phyloP scores from a whole-genome alignment of 2,329 filamentous ascomycete species.

The Fusarium hostae region DNA sequence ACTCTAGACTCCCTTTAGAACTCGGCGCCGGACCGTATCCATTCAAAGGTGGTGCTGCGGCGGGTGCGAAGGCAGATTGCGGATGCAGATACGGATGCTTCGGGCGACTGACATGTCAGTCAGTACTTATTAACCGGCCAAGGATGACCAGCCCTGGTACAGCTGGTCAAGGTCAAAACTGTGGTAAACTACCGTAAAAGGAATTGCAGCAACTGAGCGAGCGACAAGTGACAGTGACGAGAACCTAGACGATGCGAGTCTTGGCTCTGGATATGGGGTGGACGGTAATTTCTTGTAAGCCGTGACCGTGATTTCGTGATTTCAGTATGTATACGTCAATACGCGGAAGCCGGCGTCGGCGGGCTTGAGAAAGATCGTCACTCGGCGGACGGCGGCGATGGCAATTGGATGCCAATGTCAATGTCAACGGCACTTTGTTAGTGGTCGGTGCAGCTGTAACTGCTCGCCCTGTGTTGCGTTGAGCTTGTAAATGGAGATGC shows the following conservation, averaged over 20 bases:
- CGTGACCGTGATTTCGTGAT: slow-evolving; percentile 14
- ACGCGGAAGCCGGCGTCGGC: slow-evolving; percentile 33
- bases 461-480: slow-evolving; percentile 10
- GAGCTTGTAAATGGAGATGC: slow-evolving; percentile 13
- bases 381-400: slow-evolving; percentile 24
- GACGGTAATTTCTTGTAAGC: slow-evolving; percentile 27
- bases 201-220: slow-evolving; percentile 20
- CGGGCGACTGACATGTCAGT: slow-evolving; percentile 44
- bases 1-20: slow-evolving; percentile 43
- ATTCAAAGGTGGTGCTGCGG: slow-evolving; percentile 42
- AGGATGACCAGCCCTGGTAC: slow-evolving; percentile 30
- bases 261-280: slow-evolving; percentile 35
- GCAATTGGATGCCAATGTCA: background rate
- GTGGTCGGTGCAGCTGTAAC: background rate
- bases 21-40: slow-evolving; percentile 40
- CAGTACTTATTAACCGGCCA: slow-evolving; percentile 34
- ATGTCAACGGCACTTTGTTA: background rate
- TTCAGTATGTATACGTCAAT: background rate
- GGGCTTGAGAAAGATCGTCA: slow-evolving; percentile 26
- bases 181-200: slow-evolving; percentile 27
- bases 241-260: slow-evolving; percentile 15
- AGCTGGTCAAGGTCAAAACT: slow-evolving; percentile 25
- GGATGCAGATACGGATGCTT: slow-evolving; percentile 42
- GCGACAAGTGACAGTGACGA: slow-evolving; percentile 21
- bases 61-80: slow-evolving; percentile 33